A percentile compares a stretch with the other conserved stretches of the same genome.
phyloP scores from a whole-genome alignment of 306 rosid genomes.

The Prinsepia uniflora region DNA sequence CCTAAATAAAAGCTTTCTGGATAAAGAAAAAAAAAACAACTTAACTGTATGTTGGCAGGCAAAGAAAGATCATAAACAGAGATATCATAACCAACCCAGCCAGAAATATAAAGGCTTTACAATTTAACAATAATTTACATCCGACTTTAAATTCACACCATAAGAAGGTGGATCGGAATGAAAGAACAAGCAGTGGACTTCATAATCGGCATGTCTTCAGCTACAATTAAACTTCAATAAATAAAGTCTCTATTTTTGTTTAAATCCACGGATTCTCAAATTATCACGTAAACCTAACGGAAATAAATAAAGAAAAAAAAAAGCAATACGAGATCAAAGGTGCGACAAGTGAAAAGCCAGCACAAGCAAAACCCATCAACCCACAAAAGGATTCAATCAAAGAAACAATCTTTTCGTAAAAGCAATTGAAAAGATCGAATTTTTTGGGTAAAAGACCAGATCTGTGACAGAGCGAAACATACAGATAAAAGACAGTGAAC shows the following conservation, averaged over 20 bases:
- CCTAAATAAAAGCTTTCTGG: neutral
- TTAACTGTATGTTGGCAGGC: neutral
- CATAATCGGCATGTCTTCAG: neutral
- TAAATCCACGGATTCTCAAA: conserved; percentile 7
- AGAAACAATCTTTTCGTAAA: neutral
- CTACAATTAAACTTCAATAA: neutral
- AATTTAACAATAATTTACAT: neutral
- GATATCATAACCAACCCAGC: neutral
- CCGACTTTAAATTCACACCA: conserved; percentile 1
- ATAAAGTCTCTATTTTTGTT: neutral
- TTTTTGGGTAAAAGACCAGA: conserved; percentile 21
- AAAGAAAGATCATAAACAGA: neutral
- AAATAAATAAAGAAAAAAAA: neutral
- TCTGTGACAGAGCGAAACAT: conserved; percentile 22
- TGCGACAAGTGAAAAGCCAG: neutral
- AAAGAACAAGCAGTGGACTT: neutral
- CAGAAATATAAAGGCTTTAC: neutral
- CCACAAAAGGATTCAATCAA: neutral
- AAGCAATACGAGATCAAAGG: conserved; percentile 1
- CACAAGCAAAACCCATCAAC: conserved; percentile 4
- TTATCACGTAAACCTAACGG: neutral
- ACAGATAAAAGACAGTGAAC: neutral
- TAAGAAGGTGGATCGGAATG: conserved; percentile 11
- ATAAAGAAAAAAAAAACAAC: neutral
- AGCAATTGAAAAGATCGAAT: neutral